These are phyloP conservation scores for Penicillium sp. DNA, from an alignment of 2,329 filamentous ascomycete genomes.

Conservation along the genomic window DNA sequence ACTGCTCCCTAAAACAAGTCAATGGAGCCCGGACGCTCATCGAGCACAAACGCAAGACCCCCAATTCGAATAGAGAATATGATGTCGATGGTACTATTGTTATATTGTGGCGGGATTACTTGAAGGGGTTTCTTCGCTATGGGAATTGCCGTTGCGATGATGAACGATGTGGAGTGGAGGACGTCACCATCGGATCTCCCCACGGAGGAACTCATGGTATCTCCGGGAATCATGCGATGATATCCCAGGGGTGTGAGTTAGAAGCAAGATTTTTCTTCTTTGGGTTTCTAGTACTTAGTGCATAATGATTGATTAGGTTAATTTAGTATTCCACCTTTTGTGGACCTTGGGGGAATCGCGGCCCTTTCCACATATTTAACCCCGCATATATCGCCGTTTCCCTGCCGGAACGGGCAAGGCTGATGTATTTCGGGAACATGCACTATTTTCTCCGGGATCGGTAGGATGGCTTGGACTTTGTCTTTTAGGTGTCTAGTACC, in stretches of 20 bases:
- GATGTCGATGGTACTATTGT: neutral
- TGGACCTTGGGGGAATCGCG: slow-evolving; percentile 15
- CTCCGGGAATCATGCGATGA: neutral
- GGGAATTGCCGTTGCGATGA: neutral
- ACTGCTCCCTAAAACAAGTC: neutral
- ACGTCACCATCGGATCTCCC: slow-evolving; percentile 18
- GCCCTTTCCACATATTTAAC: neutral
- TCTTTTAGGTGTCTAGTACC: neutral
- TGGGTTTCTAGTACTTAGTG: neutral
- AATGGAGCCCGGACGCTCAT: neutral
- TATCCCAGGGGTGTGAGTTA: neutral
- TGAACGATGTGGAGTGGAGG: slow-evolving; percentile 12
- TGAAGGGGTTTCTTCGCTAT: neutral
- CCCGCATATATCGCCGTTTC: neutral
- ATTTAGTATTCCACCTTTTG: neutral
- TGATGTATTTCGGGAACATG: neutral
- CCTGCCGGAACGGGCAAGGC: neutral
- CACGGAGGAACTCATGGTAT: slow-evolving; percentile 1
- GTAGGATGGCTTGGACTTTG: neutral
- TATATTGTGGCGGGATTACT: neutral
- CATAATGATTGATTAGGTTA: neutral
- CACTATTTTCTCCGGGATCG: neutral
- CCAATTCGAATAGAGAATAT: neutral
- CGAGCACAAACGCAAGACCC: neutral
- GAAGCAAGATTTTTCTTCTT: neutral